These are phyloP conservation scores for Phytophthora tubulina DNA, from an alignment of 352 stramenopile genomes.

Conservation along the genomic window DNA sequence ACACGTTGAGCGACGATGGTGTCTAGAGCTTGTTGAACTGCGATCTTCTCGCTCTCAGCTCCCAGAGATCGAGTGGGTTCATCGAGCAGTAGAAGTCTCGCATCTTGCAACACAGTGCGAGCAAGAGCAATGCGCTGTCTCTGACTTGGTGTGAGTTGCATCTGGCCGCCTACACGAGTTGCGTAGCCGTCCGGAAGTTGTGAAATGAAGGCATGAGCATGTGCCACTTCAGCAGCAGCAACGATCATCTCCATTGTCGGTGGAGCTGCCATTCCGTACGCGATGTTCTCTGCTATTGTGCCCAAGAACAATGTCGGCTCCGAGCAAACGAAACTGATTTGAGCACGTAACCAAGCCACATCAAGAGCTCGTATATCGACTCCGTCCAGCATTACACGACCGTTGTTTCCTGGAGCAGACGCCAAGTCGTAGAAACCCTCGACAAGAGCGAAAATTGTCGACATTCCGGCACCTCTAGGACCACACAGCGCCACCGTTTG, in stretches of 20 bases:
- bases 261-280: slow-evolving; percentile 57
- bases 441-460: slow-evolving; percentile 63
- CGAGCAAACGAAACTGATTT: slow-evolving; percentile 69
- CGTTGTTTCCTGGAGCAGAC: slow-evolving; percentile 18
- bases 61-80: slow-evolving; percentile 86
- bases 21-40: slow-evolving; percentile 68
- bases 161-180: slow-evolving; percentile 93
- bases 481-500: slow-evolving; percentile 51
- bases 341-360: slow-evolving; percentile 57
- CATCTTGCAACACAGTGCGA: slow-evolving; percentile 91
- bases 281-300: slow-evolving; percentile 77
- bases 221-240: slow-evolving; percentile 91
- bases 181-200: slow-evolving; percentile 92
- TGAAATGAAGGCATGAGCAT: slow-evolving; percentile 94
- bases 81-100: slow-evolving; percentile 91
- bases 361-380: slow-evolving; percentile 81
- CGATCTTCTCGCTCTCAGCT: slow-evolving; percentile 66
- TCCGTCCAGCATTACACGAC: slow-evolving; percentile 81
- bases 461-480: slow-evolving; percentile 52
- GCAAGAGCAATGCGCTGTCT: slow-evolving; percentile 93
- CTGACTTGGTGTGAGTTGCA: slow-evolving; percentile 70
- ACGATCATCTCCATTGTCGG: slow-evolving; percentile 78
- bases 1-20: slow-evolving; percentile 48
- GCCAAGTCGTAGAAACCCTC: slow-evolving; percentile 79
- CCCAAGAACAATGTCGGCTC: slow-evolving; percentile 68